Conservation (phyloP, 371 early-diverging fungal species). For the Batkoa obscura region DNA sequence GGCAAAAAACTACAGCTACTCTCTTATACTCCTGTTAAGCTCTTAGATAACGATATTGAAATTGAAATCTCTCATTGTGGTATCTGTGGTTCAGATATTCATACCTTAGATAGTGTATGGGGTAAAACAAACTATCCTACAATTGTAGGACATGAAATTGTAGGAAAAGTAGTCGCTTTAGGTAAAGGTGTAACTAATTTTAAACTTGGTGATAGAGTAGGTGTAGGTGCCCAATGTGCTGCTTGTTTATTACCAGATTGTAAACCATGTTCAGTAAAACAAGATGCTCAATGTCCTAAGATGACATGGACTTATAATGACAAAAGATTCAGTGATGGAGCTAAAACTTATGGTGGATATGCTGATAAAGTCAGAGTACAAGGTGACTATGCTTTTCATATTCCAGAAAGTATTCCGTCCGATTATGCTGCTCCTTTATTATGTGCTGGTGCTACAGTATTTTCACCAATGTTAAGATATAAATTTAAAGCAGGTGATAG, state of each 20-base stretch:
- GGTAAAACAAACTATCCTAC: constrained; percentile 13
- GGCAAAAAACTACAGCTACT: constrained; percentile 15
- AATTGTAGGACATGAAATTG: constrained; percentile 61
- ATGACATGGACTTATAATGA: constrained; percentile 17
- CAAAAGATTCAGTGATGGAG: background rate
- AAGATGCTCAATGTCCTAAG: constrained; percentile 39
- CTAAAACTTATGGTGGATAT: constrained; percentile 23
- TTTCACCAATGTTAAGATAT: constrained; percentile 28
- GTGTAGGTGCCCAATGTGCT: constrained; percentile 39
- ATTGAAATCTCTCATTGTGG: constrained; percentile 27
- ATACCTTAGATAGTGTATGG: constrained; percentile 42
- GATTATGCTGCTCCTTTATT: constrained; percentile 23
- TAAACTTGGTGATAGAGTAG: constrained; percentile 54
- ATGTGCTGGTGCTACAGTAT: constrained; percentile 56
- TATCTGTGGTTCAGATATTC: constrained; percentile 38
- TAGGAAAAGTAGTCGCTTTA: constrained; percentile 35
- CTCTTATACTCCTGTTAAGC: constrained; percentile 21
- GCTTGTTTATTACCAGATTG: constrained; percentile 22
- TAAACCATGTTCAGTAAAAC: constrained; percentile 46
- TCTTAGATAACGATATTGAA: constrained; percentile 26
- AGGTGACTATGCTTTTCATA: constrained; percentile 23
- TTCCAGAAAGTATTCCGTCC: constrained; percentile 24
- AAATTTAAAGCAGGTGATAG: constrained; percentile 26
- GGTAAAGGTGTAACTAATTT: constrained; percentile 26
- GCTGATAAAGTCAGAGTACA: constrained; percentile 20